Evolutionary conservation across 2,329 filamentous ascomycete genomes (phyloP).

Genomic region (Neonectria neomacrospora): DNA sequence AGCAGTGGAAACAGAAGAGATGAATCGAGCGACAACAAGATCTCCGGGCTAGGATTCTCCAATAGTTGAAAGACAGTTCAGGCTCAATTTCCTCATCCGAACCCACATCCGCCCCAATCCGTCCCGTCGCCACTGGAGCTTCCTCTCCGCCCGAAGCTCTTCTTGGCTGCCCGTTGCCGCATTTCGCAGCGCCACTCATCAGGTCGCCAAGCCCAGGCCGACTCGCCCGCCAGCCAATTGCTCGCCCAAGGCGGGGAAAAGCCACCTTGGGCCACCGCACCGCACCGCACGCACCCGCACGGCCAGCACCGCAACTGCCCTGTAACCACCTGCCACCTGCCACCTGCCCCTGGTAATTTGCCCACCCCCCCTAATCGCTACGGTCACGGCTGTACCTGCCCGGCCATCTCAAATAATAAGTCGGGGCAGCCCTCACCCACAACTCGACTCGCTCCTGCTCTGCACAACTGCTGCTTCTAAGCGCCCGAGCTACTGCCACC

Average conservation of each 20-base stretch:
- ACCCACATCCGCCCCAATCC: slow-evolving; percentile 21
- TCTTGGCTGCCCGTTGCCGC: slow-evolving; percentile 14
- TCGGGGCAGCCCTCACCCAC: slow-evolving; percentile 34
- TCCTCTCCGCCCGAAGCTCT: slow-evolving; percentile 3
- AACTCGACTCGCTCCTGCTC: slow-evolving; percentile 30
- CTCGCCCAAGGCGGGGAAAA: slow-evolving; percentile 33
- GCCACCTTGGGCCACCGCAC: slow-evolving; percentile 13
- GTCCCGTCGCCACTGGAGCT: slow-evolving; percentile 13
- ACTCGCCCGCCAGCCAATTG: slow-evolving; percentile 39
- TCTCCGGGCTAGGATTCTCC: slow-evolving; percentile 16
- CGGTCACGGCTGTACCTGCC: slow-evolving; percentile 35
- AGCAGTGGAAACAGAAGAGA: slow-evolving; percentile 8
- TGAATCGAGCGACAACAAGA: slow-evolving; percentile 21
- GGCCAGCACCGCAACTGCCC: slow-evolving; percentile 35
- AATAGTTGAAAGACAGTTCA: slow-evolving; percentile 27
- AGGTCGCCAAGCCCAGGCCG: slow-evolving; percentile 36
- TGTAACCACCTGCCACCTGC: slow-evolving; percentile 20
- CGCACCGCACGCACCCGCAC: slow-evolving; percentile 13
- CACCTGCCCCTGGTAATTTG: slow-evolving; percentile 10
- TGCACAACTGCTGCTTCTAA: slow-evolving; percentile 30
- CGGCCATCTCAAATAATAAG: slow-evolving; percentile 44
- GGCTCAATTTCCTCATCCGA: slow-evolving; percentile 17
- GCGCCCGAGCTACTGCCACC: slow-evolving; percentile 36
- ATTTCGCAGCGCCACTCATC: slow-evolving; percentile 37
- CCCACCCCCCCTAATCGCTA: slow-evolving; percentile 29